A percentile compares a stretch with the other conserved stretches of the same genome.
Conservation (phyloP, 345 rosid genomes). For the Populus alba region DNA sequence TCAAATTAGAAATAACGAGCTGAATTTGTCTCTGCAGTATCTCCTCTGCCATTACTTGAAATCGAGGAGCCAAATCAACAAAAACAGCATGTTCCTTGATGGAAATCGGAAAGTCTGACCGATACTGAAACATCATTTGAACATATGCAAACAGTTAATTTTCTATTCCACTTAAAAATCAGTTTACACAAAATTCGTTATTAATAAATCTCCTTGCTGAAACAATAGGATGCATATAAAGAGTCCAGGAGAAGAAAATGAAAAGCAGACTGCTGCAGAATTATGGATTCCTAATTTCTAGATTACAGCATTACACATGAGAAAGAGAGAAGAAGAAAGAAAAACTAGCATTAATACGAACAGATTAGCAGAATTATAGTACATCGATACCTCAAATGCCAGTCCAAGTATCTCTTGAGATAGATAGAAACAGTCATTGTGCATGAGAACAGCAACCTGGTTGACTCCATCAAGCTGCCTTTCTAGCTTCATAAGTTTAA, state of each 20-base stretch:
- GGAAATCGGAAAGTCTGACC: conserved; percentile 66
- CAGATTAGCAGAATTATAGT: neutral
- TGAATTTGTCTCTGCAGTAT: conserved; percentile 76
- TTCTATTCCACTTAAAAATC: neutral
- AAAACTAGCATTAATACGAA: neutral
- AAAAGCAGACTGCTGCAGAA: too few species aligned
- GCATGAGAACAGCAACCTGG: conserved; percentile 85
- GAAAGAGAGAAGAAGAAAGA: neutral
- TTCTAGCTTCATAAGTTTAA: conserved; percentile 76
- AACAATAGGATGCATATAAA: too few species aligned
- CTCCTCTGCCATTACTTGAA: conserved; percentile 79
- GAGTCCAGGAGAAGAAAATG: too few species aligned
- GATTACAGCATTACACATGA: neutral
- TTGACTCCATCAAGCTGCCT: conserved; percentile 87
- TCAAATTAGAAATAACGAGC: conserved; percentile 61
- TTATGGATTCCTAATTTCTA: neutral
- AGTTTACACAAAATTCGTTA: too few species aligned
- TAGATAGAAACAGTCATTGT: conserved; percentile 85
- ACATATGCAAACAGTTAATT: neutral
- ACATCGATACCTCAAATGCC: conserved; percentile 70
- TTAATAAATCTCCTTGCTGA: neutral
- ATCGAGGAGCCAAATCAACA: conserved; percentile 87
- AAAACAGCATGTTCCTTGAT: conserved; percentile 82
- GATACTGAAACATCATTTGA: conserved; percentile 57
- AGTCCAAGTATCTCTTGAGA: conserved; percentile 87